Conservation (phyloP, 2,329 filamentous ascomycete species). For the Phoma sp. region DNA sequence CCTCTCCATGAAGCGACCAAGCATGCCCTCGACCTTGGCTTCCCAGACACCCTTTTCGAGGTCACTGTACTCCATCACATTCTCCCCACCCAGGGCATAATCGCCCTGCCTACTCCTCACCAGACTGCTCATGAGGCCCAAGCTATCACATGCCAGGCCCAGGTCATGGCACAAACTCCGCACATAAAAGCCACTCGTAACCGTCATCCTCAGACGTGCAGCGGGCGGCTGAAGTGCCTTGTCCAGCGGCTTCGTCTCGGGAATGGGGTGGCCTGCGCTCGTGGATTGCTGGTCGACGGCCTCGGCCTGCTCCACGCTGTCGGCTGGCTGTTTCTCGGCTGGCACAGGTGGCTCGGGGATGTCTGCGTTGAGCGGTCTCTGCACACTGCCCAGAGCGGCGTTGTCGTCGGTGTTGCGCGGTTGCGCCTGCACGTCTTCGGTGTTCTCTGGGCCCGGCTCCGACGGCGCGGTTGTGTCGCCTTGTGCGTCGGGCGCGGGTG, state of each 20-base stretch:
- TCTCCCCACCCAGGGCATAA: conserved; percentile 72
- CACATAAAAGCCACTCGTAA: conserved; percentile 96
- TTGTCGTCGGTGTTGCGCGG: not conserved
- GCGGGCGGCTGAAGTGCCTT: conserved; percentile 63
- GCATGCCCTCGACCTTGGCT: conserved; percentile 70
- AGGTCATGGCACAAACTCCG: conserved; percentile 93
- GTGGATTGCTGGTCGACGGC: conserved; percentile 1
- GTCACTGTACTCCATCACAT: conserved; percentile 81
- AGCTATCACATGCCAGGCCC: conserved; percentile 79
- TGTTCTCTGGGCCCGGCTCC: not conserved
- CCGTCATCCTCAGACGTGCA: conserved; percentile 84
- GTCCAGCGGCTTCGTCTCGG: conserved; percentile 1
- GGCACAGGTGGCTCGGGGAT: conserved; percentile 12
- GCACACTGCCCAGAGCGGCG: not conserved
- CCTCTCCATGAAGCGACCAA: conserved; percentile 61
- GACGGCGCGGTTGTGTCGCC: not conserved
- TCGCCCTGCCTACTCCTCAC: conserved; percentile 81
- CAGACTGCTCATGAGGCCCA: conserved; percentile 85
- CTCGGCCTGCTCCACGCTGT: conserved; percentile 5
- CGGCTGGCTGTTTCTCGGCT: conserved; percentile 11
- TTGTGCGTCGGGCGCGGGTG: not conserved
- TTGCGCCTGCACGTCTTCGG: not conserved
- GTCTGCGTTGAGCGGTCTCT: conserved; percentile 3
- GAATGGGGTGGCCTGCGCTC: not conserved
- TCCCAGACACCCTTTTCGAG: conserved; percentile 82